phyloP scores from a whole-genome alignment of 2,329 filamentous ascomycete species.

The Colletotrichum lupini region DNA sequence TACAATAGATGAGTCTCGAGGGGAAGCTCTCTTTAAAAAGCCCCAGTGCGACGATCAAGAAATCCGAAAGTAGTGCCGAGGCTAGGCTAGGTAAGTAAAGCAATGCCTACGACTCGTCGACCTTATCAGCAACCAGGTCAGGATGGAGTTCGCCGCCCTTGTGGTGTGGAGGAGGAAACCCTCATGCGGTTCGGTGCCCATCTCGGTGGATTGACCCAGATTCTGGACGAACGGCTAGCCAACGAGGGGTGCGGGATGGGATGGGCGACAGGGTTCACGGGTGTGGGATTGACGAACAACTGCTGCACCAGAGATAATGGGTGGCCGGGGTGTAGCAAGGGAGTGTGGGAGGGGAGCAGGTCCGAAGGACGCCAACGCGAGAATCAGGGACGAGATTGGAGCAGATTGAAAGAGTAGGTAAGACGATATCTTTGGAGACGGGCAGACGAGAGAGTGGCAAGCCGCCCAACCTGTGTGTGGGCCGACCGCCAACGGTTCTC shows the following conservation, averaged over 20 bases:
- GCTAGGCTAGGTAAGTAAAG: constrained; percentile 12
- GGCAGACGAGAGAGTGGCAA: constrained; percentile 4
- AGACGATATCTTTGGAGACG: constrained; percentile 9
- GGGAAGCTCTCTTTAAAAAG: constrained; percentile 34
- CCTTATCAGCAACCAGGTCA: constrained; percentile 36
- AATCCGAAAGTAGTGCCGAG: constrained; percentile 37
- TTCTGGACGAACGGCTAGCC: constrained; percentile 20
- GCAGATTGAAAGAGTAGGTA: not conserved
- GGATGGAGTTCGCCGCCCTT: constrained; percentile 26
- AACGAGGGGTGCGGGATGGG: constrained; percentile 25
- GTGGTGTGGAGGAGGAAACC: constrained; percentile 31
- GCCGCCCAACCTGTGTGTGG: not conserved
- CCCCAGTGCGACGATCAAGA: constrained; percentile 26
- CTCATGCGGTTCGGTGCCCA: constrained; percentile 29
- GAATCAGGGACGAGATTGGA: constrained; percentile 6
- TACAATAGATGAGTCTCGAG: constrained; percentile 4
- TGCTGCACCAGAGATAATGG: constrained; percentile 23
- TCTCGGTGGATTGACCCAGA: constrained; percentile 33
- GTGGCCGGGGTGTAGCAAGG: constrained; percentile 6
- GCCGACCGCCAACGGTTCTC: not conserved
- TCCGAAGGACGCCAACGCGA: not conserved
- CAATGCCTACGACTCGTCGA: constrained; percentile 23
- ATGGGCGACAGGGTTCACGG: constrained; percentile 24
- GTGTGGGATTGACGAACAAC: constrained; percentile 17
- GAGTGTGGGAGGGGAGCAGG: not conserved